Percentiles rank a stretch among this genome's conserved stretches.
phyloP scores from a whole-genome alignment of 2,329 filamentous ascomycete species.

The Colletotrichum liriopes region DNA sequence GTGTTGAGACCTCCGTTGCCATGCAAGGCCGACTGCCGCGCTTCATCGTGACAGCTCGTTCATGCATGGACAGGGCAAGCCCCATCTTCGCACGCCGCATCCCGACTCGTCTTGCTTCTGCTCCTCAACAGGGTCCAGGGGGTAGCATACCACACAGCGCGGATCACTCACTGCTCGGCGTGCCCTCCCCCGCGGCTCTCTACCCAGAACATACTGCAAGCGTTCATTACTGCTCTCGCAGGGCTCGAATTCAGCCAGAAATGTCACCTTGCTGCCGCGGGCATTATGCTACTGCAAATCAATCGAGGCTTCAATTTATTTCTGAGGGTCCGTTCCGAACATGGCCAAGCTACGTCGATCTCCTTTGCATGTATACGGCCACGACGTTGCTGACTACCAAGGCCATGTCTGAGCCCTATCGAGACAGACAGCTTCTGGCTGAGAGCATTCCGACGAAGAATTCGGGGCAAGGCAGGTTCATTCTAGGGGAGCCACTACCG shows the following conservation, averaged over 20 bases:
- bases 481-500: background rate
- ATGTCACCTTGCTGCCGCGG: conserved; percentile 18
- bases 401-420: conserved; percentile 18
- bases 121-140: conserved; percentile 28
- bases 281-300: conserved; percentile 10
- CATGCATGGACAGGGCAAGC: conserved; percentile 36
- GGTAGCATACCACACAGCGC: background rate
- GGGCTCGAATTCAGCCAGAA: conserved; percentile 26
- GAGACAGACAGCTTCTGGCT: background rate
- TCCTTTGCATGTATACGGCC: conserved; percentile 18
- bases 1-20: conserved; percentile 22
- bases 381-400: conserved; percentile 19
- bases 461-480: background rate
- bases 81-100: background rate
- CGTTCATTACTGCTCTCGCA: conserved; percentile 17
- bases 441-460: background rate
- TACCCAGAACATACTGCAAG: conserved; percentile 11
- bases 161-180: conserved; percentile 21
- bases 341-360: conserved; percentile 30
- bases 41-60: conserved; percentile 20
- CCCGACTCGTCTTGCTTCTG: background rate
- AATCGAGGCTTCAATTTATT: conserved; percentile 15
- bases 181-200: conserved; percentile 22
- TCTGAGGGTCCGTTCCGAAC: conserved; percentile 28
- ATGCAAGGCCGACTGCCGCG: conserved; percentile 20